phyloP scores from a whole-genome alignment of 1,284 basidiomycete genomes.

The Meripilus lineatus region DNA sequence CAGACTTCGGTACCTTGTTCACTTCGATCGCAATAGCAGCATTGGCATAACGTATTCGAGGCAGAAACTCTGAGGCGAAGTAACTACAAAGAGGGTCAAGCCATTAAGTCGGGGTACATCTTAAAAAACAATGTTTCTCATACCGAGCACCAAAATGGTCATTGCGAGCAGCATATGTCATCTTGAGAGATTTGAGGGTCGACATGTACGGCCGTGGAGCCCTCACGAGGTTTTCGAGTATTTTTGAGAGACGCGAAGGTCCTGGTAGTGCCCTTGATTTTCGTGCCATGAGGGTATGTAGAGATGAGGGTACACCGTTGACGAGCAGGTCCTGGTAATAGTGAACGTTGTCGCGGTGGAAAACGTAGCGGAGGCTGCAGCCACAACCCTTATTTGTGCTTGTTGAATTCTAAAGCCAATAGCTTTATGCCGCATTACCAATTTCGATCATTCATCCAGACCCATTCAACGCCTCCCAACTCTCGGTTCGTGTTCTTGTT shows the following conservation, averaged over 20 bases:
- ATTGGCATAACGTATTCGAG: slow-evolving; percentile 70
- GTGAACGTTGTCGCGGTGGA: neutral
- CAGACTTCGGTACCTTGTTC: slow-evolving; percentile 44
- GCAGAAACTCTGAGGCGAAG: slow-evolving; percentile 71
- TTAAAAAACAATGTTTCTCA: slow-evolving; percentile 10
- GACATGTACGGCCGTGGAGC: slow-evolving; percentile 52
- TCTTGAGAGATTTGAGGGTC: slow-evolving; percentile 45
- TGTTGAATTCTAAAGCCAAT: slow-evolving; percentile 16
- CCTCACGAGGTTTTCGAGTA: slow-evolving; percentile 47
- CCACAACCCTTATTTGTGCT: slow-evolving; percentile 14
- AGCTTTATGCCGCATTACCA: too few species aligned
- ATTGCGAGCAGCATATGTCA: slow-evolving; percentile 57
- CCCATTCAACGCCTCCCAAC: too few species aligned
- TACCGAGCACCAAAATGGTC: slow-evolving; percentile 72
- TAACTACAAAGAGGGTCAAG: slow-evolving; percentile 38
- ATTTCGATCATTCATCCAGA: too few species aligned
- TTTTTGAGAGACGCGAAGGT: slow-evolving; percentile 49
- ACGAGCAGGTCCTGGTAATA: neutral
- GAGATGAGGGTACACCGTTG: neutral
- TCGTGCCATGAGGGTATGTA: too few species aligned
- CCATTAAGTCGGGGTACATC: neutral
- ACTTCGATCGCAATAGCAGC: slow-evolving; percentile 56
- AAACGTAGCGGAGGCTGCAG: neutral
- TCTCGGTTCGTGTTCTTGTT: too few species aligned
- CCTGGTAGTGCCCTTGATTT: too few species aligned